Evolutionary conservation across 352 stramenopile genomes (phyloP).

Genomic region (Phytophthora syringae): DNA sequence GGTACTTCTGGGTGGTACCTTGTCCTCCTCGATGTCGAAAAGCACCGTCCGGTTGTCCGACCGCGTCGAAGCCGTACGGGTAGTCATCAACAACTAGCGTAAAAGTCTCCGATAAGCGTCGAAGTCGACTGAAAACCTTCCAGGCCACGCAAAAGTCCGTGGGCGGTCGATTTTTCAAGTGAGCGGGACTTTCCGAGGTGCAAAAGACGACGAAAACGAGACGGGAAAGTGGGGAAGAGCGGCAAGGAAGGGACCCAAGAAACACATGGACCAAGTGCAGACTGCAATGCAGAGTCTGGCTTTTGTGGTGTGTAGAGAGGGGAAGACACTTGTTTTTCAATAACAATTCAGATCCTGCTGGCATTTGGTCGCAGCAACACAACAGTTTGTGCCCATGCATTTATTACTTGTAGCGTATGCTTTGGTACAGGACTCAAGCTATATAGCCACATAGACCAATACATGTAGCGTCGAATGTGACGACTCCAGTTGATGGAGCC

Average conservation of each 20-base stretch:
- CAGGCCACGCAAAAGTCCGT: background rate
- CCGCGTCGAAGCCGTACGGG: constrained; percentile 35
- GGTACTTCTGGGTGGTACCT: constrained; percentile 27
- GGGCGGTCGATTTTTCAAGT: constrained; percentile 24
- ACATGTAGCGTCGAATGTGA: constrained; percentile 37
- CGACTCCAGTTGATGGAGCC: constrained; percentile 25
- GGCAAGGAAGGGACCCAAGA: constrained; percentile 20
- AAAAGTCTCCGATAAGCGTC: constrained; percentile 14
- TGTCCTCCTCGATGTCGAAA: constrained; percentile 55
- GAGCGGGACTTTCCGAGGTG: constrained; percentile 10
- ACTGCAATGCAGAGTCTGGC: constrained; percentile 23
- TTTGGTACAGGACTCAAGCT: no score
- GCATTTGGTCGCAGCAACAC: no score
- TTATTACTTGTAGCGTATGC: no score
- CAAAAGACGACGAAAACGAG: constrained; percentile 28
- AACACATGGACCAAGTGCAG: constrained; percentile 28
- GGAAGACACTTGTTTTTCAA: background rate
- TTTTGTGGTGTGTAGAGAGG: constrained; percentile 21
- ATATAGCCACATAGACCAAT: constrained; percentile 55
- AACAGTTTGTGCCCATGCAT: no score
- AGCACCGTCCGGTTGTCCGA: constrained; percentile 40
- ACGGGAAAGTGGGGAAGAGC: constrained; percentile 33
- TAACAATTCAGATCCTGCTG: no score
- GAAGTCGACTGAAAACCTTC: constrained; percentile 9
- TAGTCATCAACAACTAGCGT: constrained; percentile 22